Conservation (phyloP, 2,329 filamentous ascomycete genomes). For the Aschersonia sp. region DNA sequence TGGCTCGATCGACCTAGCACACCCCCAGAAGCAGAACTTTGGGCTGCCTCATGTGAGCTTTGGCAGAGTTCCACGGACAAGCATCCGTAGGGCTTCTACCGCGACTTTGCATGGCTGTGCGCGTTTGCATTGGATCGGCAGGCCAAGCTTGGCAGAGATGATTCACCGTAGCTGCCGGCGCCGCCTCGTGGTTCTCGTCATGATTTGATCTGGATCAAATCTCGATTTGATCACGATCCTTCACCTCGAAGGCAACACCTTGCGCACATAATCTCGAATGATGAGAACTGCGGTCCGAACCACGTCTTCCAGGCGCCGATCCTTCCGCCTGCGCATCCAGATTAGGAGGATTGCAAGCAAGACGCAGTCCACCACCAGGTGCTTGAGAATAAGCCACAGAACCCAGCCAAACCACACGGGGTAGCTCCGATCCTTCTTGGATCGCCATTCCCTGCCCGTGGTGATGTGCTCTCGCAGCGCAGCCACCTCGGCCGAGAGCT, state of each 20-base stretch:
- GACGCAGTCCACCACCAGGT: slow-evolving; percentile 57
- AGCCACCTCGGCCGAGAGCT: slow-evolving; percentile 83
- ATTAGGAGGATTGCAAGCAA: slow-evolving; percentile 51
- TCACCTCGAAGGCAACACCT: slow-evolving; percentile 41
- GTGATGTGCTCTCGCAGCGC: slow-evolving; percentile 85
- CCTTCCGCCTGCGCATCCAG: slow-evolving; percentile 59
- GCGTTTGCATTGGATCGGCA: too few relatives aligned
- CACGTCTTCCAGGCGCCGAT: slow-evolving; percentile 59
- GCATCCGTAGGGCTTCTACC: too few relatives aligned
- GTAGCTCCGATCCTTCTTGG: slow-evolving; percentile 47
- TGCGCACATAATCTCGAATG: slow-evolving; percentile 42
- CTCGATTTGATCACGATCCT: not conserved
- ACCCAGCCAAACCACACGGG: slow-evolving; percentile 59
- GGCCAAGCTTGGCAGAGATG: too few relatives aligned
- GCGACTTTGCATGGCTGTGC: too few relatives aligned
- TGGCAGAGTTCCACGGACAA: too few relatives aligned
- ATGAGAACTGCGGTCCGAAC: slow-evolving; percentile 48
- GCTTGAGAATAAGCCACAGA: slow-evolving; percentile 55
- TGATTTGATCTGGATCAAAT: not conserved
- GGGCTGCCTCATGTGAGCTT: too few relatives aligned
- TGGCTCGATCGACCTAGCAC: too few relatives aligned
- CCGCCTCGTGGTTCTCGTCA: not conserved
- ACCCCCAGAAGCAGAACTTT: too few relatives aligned
- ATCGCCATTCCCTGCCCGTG: slow-evolving; percentile 55
- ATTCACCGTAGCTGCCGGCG: not conserved